Base-by-base conservation (phyloP, 2,329 filamentous ascomycete species). In the Calonectria montana region DNA sequence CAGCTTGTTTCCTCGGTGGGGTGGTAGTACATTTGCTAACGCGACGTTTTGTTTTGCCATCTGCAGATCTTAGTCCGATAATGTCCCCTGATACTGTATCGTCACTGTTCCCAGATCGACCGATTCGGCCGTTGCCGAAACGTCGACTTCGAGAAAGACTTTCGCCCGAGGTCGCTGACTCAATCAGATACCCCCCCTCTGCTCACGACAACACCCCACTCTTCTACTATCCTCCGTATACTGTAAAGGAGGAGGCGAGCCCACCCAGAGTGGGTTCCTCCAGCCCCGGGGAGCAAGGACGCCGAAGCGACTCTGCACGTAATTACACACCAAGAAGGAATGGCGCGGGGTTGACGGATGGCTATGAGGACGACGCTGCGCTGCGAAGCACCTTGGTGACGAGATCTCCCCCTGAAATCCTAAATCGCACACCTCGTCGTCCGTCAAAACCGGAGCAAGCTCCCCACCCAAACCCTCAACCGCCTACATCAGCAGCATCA, bases 91-190 rank as follows among this genome's bases (percentile, higher is more conserved):
- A 98, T 87, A 93, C 93, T 71, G 89, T 92, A 75, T 97, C 95
- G 72, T 91, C 94, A 71, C 88, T 94, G 80, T 97, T 94, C 82
- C 95, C 95, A 76, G 94, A 97, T 82, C 93, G 97, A 83, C 94
- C 96, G 73, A 99, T 99, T 82, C 93, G 95, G 81, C 97, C 97
- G 69, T 87, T 99, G 72, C 97, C 97, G 50, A 97, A 94, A 85
- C 93, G 95, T 80, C 93, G 94, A 75, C 89, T 99, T 67, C 94
- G 96, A 79, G 95, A 97, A 82, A 92, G 94, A 69, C 88, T 99
- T 65, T 96, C 96, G 37, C 93, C 94, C 72, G 94, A 97, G 82
- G 92, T 94, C 78, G 95, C 94, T 69, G 92, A 93, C 65, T 91
- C 93, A 35, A 97, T 98, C 78, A 89, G 92, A 77, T 98, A 95